Conservation (phyloP, 805 yeast genomes). For the Candida saitoana region DNA sequence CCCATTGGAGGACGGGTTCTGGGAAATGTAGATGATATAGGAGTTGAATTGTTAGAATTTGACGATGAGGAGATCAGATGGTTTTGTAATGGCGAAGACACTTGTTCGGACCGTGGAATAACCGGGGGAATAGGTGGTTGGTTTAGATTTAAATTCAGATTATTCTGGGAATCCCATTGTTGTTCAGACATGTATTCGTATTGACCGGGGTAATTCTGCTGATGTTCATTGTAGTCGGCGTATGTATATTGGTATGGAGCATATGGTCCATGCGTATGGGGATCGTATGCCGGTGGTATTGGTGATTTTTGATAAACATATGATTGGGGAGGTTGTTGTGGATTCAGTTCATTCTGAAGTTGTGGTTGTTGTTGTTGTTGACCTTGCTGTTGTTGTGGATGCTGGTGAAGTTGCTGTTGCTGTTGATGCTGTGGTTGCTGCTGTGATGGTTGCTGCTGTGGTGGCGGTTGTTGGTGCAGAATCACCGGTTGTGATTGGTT, state of each 20-base stretch:
- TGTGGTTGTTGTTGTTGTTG: neutral
- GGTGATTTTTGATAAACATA: neutral
- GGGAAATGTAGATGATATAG: neutral
- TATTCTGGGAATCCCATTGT: neutral
- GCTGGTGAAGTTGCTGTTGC: constrained; percentile 2
- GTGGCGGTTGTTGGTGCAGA: constrained; percentile 1
- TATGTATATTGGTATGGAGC: neutral
- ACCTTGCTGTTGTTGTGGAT: neutral
- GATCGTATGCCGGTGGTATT: neutral
- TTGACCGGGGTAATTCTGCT: neutral
- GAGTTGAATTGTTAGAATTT: neutral
- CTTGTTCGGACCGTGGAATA: neutral
- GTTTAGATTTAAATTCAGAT: neutral
- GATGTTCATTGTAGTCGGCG: neutral
- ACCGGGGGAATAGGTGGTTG: neutral
- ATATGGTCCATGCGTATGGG: neutral
- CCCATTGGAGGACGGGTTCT: neutral
- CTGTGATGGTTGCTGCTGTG: neutral
- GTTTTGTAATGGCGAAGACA: neutral
- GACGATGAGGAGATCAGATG: neutral
- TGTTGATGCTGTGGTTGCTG: neutral
- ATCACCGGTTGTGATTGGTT: neutral
- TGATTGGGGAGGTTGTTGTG: neutral
- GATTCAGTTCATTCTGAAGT: neutral
- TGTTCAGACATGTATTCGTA: neutral